Base-by-base conservation (phyloP, 1,284 basidiomycete species). In the Ganoderma leucocontextum region DNA sequence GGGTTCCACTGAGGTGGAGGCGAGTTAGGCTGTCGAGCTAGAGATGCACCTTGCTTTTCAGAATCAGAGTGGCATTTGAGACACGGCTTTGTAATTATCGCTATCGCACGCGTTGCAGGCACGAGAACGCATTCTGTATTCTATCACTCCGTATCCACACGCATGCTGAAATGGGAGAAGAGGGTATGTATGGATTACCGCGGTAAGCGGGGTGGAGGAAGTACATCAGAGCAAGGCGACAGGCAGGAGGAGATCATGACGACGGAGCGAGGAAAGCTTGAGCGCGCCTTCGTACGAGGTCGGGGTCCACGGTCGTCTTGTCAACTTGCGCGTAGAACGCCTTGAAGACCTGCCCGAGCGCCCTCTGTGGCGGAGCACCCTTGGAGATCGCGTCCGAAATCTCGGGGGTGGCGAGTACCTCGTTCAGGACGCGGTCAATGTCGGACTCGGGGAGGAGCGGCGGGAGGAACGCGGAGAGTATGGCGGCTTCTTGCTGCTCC, bases 291-390 rank as follows among this genome's bases (percentile, higher is more conserved):
- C 86, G 90, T 17, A 93, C 89, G 53, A 88, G 75, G 58, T 84
- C 81, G 2, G 86, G 74, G 73, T 91, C 86, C 2, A 92, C 90
- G 22, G 76, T 78, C 7, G 85, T 84, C 74, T 85, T 88, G 76
- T 92, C 89, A 4, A 92, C 83, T 68, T 81, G 80, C 17, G 82
- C 76, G 76, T 90, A 92, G 76, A 93, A 92, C 17, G 80, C 78
- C 75, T 89, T 91, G 79, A 90, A 85, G 67, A 91, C 78, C 52
- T 79, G 74, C 58, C 89, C 89, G 19, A 82, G 70, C 69, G 77
- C 73, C 77, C 82, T 80, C 74, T 84, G 78, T 70, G 80, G 68
- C 7, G 70, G 66, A 0, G 9, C 49, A 5, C 69, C 61, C 62
- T 72, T 62, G 4, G 65, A 13, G 5, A 61, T 19, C 4, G 59